A percentile compares a stretch with the other conserved stretches of the same genome.
phyloP scores from a whole-genome alignment of 1,284 basidiomycete species.

The Leccinum fallax region DNA sequence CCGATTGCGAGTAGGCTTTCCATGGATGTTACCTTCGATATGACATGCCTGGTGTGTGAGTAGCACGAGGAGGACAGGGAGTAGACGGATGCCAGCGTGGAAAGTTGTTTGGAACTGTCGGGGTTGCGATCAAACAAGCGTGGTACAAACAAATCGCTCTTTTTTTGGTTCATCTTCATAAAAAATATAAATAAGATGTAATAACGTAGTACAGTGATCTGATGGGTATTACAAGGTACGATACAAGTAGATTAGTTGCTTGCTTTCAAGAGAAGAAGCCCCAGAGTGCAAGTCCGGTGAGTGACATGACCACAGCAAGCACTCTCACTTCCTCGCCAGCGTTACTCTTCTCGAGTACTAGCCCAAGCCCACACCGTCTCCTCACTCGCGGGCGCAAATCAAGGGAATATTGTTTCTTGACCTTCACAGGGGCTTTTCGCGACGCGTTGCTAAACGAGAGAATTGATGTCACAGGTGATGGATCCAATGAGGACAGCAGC shows the following conservation, averaged over 20 bases:
- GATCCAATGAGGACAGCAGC: slow-evolving; percentile 40
- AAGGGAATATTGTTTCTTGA: slow-evolving; percentile 29
- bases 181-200: too few relatives aligned
- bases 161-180: slow-evolving; percentile 21
- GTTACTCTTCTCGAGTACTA: slow-evolving; percentile 57
- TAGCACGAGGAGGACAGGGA: slow-evolving; percentile 37
- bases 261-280: slow-evolving; percentile 40
- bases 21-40: slow-evolving; percentile 44
- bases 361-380: slow-evolving; percentile 40
- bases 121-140: slow-evolving; percentile 5
- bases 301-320: slow-evolving; percentile 54
- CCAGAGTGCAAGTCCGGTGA: slow-evolving; percentile 61
- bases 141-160: slow-evolving; percentile 16
- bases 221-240: neutral
- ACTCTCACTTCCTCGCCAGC: slow-evolving; percentile 72
- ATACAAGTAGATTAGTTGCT: neutral
- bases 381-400: slow-evolving; percentile 32
- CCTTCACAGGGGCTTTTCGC: slow-evolving; percentile 6
- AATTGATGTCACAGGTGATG: slow-evolving; percentile 38
- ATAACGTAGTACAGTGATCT: too few relatives aligned
- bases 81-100: slow-evolving; percentile 44
- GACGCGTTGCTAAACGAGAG: slow-evolving; percentile 39
- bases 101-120: slow-evolving; percentile 11
- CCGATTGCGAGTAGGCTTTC: slow-evolving; percentile 56
- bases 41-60: slow-evolving; percentile 39